phyloP scores from a whole-genome alignment of 495 filamentous ascomycete genomes.

The Trichoderma asperelloides region DNA sequence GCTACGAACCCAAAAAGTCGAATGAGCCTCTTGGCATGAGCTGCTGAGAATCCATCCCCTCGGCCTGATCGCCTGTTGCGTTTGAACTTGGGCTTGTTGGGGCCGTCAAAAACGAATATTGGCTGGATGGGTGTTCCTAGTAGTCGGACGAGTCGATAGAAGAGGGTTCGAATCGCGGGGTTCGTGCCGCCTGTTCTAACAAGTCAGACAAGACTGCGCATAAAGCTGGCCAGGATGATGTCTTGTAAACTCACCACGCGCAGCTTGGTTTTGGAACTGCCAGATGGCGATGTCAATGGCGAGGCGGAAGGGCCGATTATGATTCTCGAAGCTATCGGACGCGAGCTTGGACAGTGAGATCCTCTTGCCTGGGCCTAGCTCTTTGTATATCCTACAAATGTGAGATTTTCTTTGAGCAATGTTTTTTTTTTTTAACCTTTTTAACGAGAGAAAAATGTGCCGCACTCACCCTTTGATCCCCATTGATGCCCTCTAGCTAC shows the following conservation, averaged over 20 bases:
- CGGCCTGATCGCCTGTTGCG: slow-evolving; percentile 57
- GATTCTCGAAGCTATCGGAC: slow-evolving; percentile 60
- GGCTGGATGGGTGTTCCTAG: slow-evolving; percentile 73
- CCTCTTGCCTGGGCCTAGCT: slow-evolving; percentile 74
- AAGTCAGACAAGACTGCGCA: not conserved
- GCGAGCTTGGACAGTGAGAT: slow-evolving; percentile 79
- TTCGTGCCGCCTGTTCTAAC: slow-evolving; percentile 61
- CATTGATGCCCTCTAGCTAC: slow-evolving; percentile 26
- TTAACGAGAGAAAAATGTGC: not conserved
- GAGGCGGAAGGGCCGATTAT: slow-evolving; percentile 65
- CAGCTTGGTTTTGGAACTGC: slow-evolving; percentile 88
- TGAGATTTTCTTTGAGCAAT: not conserved
- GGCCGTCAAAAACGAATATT: slow-evolving; percentile 93
- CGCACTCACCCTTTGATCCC: slow-evolving; percentile 50
- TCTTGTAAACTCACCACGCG: slow-evolving; percentile 43
- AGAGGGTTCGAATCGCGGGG: slow-evolving; percentile 84
- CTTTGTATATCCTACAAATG: slow-evolving; percentile 64
- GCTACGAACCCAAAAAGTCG: slow-evolving; percentile 75
- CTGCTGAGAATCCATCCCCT: slow-evolving; percentile 39
- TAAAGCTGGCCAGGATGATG: not conserved
- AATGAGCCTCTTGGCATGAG: slow-evolving; percentile 70
- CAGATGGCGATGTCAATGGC: slow-evolving; percentile 96
- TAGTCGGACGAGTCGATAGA: slow-evolving; percentile 82
- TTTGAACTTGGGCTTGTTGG: slow-evolving; percentile 84
- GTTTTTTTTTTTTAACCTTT: not conserved